Base-by-base conservation (phyloP, 2,329 filamentous ascomycete genomes). In the Penicillium italicum region DNA sequence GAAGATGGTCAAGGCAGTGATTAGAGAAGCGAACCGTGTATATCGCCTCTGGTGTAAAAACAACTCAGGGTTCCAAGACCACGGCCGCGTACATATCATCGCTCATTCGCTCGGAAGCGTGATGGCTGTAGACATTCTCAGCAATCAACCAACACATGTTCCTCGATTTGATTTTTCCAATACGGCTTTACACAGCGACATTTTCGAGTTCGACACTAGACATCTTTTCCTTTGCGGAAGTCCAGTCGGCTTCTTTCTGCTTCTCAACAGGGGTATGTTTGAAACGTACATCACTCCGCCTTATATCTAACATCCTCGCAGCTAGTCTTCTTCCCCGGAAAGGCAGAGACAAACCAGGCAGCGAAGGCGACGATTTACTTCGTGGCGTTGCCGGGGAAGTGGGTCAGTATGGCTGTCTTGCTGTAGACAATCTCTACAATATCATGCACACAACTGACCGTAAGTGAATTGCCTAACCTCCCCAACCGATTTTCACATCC, bases 391-490 rank as follows among this genome's bases (percentile, higher is more conserved):
- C 87, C n/a, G 89, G 89, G n/a, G 84, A 91, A 38, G 81, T 81
- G 18, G 91, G 90, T 30, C 84, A 80, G 6, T 96, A 96, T 71
- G 94, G 94, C 18, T 97, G 94, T 71, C 78, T 97, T 28, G 90
- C 93, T 0, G 88, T 97, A 1, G 91, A 97, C 75, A 99, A 97
- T 70, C 83, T 99, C 54, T 99, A 97, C 79, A 99, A 99, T 67
- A 83, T 99, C 60, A 84, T 97, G 69, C 85, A 88, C 62, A 82
- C 83, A 33, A 87, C 86, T 57, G 85, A 88, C 60, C 85, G 75
- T 77, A 70, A 56, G 73, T 60, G 11, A 26, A 33, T n/a, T 22
- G 18, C 8, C 18, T 14, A 24, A 3, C 14, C n/a, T 40, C 12
- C 28, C 14, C 1, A 42, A 6, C 9, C 9, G 24, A n/a, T 3